Evolutionary conservation across 1,284 basidiomycete genomes (phyloP).

Genomic region (Gymnopus androsaceus): DNA sequence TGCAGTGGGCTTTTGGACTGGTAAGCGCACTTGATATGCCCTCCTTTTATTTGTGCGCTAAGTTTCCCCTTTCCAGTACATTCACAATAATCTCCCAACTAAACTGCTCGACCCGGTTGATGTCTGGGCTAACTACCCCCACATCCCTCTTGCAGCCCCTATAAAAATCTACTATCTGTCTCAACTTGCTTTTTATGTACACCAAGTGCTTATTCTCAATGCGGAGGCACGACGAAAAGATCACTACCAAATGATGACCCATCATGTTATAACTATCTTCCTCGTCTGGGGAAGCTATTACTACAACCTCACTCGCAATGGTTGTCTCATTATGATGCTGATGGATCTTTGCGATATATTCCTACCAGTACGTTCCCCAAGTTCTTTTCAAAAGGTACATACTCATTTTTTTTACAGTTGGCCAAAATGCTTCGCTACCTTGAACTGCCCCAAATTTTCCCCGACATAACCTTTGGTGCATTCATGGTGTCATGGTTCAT

Average conservation of each 20-base stretch:
- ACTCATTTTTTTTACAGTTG: slow-evolving; percentile 45
- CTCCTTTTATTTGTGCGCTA: background rate
- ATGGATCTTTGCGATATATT: slow-evolving; percentile 96
- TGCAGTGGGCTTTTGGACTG: slow-evolving; percentile 78
- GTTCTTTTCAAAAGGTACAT: slow-evolving; percentile 12
- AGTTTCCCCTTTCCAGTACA: slow-evolving; percentile 55
- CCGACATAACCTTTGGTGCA: slow-evolving; percentile 77
- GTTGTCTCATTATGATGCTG: slow-evolving; percentile 84
- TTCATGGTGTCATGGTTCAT: slow-evolving; percentile 91
- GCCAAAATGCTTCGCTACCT: slow-evolving; percentile 96
- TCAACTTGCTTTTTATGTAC: slow-evolving; percentile 92
- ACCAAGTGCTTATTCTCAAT: slow-evolving; percentile 90
- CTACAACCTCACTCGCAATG: slow-evolving; percentile 85
- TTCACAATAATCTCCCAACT: slow-evolving; percentile 76
- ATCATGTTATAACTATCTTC: slow-evolving; percentile 88
- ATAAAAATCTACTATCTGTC: slow-evolving; percentile 92
- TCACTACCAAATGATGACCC: slow-evolving; percentile 93
- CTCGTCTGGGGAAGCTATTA: slow-evolving; percentile 82
- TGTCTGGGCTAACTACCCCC: slow-evolving; percentile 85
- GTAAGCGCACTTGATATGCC: slow-evolving; percentile 58
- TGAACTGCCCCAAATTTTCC: slow-evolving; percentile 57
- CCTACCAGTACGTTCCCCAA: slow-evolving; percentile 69
- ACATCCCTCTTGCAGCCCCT: slow-evolving; percentile 72
- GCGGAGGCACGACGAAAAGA: slow-evolving; percentile 93
- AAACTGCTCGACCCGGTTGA: slow-evolving; percentile 64